These are phyloP conservation scores for Aspergillus hancockii DNA, from an alignment of 495 filamentous ascomycete genomes.

Conservation along the genomic window DNA sequence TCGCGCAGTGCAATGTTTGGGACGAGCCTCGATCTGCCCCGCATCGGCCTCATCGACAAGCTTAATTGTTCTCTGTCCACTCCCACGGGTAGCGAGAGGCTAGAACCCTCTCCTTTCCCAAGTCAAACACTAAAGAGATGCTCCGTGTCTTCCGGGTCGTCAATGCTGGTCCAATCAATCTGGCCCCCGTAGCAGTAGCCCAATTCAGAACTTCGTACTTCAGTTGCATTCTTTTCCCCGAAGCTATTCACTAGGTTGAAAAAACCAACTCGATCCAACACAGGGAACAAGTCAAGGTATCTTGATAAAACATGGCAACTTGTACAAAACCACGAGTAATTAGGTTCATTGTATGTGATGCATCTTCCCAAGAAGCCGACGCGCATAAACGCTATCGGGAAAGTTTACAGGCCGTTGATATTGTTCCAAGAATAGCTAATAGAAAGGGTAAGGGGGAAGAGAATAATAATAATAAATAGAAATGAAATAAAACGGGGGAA, in stretches of 20 bases:
- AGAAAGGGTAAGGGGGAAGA: background rate
- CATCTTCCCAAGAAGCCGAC: constrained; percentile 12
- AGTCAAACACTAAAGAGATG: background rate
- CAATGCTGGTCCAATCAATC: constrained; percentile 9
- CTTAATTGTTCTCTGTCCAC: constrained; percentile 21
- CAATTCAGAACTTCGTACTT: constrained; percentile 5
- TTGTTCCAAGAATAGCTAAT: constrained; percentile 10
- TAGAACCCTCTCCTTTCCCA: background rate
- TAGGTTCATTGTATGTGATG: constrained; percentile 20
- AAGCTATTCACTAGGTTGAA: no score
- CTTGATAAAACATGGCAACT: background rate
- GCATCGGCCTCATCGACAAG: constrained; percentile 25
- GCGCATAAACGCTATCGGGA: constrained; percentile 11
- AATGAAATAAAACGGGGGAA: constrained; percentile 2
- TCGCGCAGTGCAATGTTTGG: constrained; percentile 18
- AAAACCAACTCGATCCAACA: constrained; percentile 4
- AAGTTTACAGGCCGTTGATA: no score
- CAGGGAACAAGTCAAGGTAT: background rate
- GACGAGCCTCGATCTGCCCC: constrained; percentile 28
- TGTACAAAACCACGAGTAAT: constrained; percentile 11
- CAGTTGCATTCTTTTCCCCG: background rate
- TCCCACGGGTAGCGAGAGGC: constrained; percentile 4
- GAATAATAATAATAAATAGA: constrained; percentile 1
- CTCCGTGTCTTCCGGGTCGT: constrained; percentile 1
- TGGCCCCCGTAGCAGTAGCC: constrained; percentile 1